These are phyloP conservation scores for Amylostereum chailletii DNA, from an alignment of 1,284 basidiomycete genomes.

Conservation along the genomic window DNA sequence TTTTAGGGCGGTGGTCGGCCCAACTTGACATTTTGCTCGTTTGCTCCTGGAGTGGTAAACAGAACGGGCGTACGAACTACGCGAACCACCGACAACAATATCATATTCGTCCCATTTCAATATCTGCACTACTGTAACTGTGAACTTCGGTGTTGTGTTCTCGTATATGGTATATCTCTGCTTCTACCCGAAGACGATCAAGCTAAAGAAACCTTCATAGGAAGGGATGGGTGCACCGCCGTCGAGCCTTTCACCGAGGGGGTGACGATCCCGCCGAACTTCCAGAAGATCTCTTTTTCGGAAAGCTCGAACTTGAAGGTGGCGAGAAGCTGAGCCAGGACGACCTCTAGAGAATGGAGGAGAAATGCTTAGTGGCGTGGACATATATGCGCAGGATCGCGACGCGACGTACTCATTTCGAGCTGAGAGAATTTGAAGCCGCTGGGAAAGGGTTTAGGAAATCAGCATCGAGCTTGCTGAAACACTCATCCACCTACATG, in stretches of 20 bases:
- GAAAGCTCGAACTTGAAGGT: conserved; percentile 2
- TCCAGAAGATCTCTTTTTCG: conserved; percentile 1
- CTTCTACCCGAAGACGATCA: too few species aligned
- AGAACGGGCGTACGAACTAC: too few species aligned
- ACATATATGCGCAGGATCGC: neutral
- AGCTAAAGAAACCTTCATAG: neutral
- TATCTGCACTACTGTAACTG: too few species aligned
- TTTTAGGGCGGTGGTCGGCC: too few species aligned
- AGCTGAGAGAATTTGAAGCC: conserved; percentile 23
- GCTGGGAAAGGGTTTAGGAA: conserved; percentile 20
- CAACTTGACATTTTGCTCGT: too few species aligned
- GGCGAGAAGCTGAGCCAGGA: conserved; percentile 2
- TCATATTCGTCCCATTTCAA: too few species aligned
- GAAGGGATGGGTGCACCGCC: neutral
- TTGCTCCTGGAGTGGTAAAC: too few species aligned
- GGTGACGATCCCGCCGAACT: neutral
- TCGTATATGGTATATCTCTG: too few species aligned
- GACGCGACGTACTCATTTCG: conserved; percentile 20
- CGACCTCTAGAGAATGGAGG: neutral
- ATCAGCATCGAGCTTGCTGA: too few species aligned
- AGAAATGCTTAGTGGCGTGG: neutral
- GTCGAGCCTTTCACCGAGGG: conserved; percentile 1
- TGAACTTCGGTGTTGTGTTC: too few species aligned
- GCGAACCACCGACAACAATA: too few species aligned
- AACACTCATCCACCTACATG: conserved; percentile 11